phyloP scores from a whole-genome alignment of 345 rosid species.

The Turnera subulata region DNA sequence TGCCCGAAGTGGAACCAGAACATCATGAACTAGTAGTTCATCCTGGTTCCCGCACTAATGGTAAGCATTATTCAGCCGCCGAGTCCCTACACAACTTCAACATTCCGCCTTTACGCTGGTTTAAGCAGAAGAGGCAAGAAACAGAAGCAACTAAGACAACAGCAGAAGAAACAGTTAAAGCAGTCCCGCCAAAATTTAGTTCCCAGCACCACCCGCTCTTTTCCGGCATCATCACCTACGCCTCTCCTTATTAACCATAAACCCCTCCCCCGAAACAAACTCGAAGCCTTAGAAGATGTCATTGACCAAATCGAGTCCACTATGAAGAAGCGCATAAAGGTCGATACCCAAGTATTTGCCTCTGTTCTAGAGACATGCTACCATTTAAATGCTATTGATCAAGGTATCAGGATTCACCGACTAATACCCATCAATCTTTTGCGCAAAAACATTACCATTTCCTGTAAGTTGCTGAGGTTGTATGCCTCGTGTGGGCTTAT shows the following conservation, averaged over 20 bases:
- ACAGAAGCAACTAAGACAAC: constrained; percentile 12
- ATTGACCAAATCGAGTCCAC: constrained; percentile 57
- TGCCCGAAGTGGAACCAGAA: no score
- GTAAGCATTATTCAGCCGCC: constrained; percentile 25
- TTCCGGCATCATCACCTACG: constrained; percentile 18
- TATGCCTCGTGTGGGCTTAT: constrained; percentile 50
- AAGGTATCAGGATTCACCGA: constrained; percentile 51
- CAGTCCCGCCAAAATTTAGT: background rate
- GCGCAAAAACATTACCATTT: constrained; percentile 47
- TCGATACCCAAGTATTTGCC: constrained; percentile 57
- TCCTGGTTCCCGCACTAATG: constrained; percentile 18
- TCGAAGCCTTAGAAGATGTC: constrained; percentile 57
- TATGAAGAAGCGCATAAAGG: constrained; percentile 39
- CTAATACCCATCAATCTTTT: constrained; percentile 50
- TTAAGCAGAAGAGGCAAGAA: constrained; percentile 35
- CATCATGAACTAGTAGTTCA: background rate
- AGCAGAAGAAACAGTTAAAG: constrained; percentile 22
- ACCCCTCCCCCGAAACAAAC: constrained; percentile 40
- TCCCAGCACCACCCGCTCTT: constrained; percentile 22
- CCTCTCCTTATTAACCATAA: no score
- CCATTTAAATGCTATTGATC: constrained; percentile 45
- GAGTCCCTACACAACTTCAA: constrained; percentile 7
- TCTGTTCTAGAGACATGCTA: constrained; percentile 72
- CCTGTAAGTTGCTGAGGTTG: constrained; percentile 58
- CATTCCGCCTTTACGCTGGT: constrained; percentile 25